phyloP scores from a whole-genome alignment of 139 green algal genomes.

The Helicosporidium sp. region DNA sequence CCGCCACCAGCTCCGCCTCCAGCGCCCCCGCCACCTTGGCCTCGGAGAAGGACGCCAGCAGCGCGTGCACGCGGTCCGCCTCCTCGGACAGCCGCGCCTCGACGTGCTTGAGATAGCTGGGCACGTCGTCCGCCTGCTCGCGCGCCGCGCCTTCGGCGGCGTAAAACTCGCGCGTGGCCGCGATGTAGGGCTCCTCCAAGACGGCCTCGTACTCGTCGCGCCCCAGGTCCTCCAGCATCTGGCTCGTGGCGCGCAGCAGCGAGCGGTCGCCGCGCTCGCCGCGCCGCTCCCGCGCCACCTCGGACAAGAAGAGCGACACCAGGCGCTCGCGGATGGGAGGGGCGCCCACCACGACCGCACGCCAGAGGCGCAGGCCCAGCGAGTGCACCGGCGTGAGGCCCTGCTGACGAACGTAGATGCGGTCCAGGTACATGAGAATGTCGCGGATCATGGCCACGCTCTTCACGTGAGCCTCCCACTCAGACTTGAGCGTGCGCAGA shows the following conservation, averaged over 20 bases:
- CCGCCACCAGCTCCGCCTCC: too few species aligned
- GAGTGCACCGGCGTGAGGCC: conserved; percentile 60
- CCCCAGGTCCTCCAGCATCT: conserved; percentile 82
- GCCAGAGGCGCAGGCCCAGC: conserved; percentile 82
- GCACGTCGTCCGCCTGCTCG: conserved; percentile 34
- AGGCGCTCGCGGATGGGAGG: conserved; percentile 47
- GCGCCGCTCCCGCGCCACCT: conserved; percentile 44
- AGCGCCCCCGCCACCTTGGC: too few species aligned
- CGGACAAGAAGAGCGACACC: conserved; percentile 46
- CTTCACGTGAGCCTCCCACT: conserved; percentile 85
- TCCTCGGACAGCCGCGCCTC: conserved; percentile 76
- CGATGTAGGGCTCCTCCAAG: conserved; percentile 79
- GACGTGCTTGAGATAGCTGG: conserved; percentile 66
- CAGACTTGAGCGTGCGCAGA: conserved; percentile 58
- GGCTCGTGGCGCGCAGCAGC: conserved; percentile 56
- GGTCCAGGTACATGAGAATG: conserved; percentile 99
- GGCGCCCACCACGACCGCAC: conserved; percentile 59
- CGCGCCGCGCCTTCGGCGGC: conserved; percentile 6
- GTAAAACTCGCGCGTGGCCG: conserved; percentile 70
- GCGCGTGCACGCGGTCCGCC: conserved; percentile 58
- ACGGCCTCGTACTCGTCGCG: conserved; percentile 64
- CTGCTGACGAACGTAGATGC: conserved; percentile 80
- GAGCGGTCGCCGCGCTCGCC: conserved; percentile 67
- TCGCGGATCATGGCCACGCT: conserved; percentile 87
- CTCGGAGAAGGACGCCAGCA: too few species aligned